A percentile compares a stretch with the other conserved stretches of the same genome.
phyloP scores from a whole-genome alignment of 208 protist genomes.

The Angomonas deanei region DNA sequence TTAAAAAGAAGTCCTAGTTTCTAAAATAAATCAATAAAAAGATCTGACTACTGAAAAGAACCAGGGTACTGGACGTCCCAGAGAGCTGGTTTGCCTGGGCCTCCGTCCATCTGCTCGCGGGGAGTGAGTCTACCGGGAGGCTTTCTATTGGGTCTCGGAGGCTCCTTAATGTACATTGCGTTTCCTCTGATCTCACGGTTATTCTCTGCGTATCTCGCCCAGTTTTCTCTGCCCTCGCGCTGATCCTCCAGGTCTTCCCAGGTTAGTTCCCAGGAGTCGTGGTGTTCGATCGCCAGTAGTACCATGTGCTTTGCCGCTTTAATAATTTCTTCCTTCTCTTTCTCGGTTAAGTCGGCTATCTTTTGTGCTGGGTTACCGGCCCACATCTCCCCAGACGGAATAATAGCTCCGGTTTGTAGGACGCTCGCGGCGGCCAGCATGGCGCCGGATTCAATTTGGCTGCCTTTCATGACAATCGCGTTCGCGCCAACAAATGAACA shows the following conservation, averaged over 20 bases:
- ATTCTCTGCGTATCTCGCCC: conserved; percentile 54
- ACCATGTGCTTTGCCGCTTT: conserved; percentile 90
- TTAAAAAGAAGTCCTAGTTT: neutral
- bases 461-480: conserved; percentile 81
- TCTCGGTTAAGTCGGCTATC: conserved; percentile 77
- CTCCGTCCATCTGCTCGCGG: conserved; percentile 60
- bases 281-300: conserved; percentile 81
- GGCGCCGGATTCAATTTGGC: conserved; percentile 75
- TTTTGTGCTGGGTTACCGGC: conserved; percentile 88
- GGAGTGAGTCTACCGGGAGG: conserved; percentile 66
- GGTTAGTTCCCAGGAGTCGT: conserved; percentile 85
- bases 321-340: conserved; percentile 82
- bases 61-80: conserved; percentile 52
- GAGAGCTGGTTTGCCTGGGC: conserved; percentile 54
- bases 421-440: conserved; percentile 88
- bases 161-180: conserved; percentile 89
- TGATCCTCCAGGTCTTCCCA: conserved; percentile 87
- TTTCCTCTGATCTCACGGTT: conserved; percentile 73
- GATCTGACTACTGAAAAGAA: conserved; percentile 24
- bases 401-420: conserved; percentile 73
- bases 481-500: conserved; percentile 87
- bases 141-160: conserved; percentile 74
- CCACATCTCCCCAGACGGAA: conserved; percentile 92
- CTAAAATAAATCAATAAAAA: neutral
- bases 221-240: conserved; percentile 64